Conservation (phyloP, 495 filamentous ascomycete species). For the Cudoniella acicularis region DNA sequence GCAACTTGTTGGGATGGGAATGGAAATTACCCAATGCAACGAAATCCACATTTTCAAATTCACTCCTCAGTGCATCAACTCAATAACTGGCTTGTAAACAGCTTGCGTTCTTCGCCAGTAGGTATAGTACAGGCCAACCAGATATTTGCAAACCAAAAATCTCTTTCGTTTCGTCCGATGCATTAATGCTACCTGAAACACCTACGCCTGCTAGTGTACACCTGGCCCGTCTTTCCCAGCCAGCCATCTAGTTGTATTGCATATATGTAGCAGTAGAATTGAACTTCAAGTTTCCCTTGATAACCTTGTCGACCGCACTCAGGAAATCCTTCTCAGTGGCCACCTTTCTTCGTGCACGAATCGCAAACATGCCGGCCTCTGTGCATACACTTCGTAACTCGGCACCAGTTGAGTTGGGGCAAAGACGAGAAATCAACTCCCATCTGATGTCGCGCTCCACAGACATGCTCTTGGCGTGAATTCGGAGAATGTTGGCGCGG, state of each 20-base stretch:
- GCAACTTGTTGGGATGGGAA: too few relatives aligned
- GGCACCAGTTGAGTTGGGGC: conserved; percentile 94
- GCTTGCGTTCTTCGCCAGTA: too few relatives aligned
- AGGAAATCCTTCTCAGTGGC: conserved; percentile 99
- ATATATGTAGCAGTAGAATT: conserved; percentile 98
- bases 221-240: conserved; percentile 8
- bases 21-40: too few relatives aligned
- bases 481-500: conserved; percentile 93
- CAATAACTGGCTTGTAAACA: too few relatives aligned
- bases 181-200: conserved; percentile 28
- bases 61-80: too few relatives aligned
- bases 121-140: too few relatives aligned
- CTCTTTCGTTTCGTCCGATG: conserved; percentile 2
- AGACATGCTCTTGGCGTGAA: conserved; percentile 99
- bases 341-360: conserved; percentile 93
- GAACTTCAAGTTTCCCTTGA: conserved; percentile 99
- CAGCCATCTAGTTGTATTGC: conserved; percentile 83
- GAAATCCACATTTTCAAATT: too few relatives aligned
- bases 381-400: conserved; percentile 94
- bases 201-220: conserved; percentile 29
- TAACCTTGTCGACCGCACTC: conserved; percentile 97
- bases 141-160: too few relatives aligned
- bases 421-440: conserved; percentile 95
- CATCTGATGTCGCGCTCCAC: conserved; percentile 98
- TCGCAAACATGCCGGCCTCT: conserved; percentile 99